Evolutionary conservation across 2,329 filamentous ascomycete genomes (phyloP), one percentile per base, ranked within the genome.

Genomic region (Clonostachys solani): DNA sequence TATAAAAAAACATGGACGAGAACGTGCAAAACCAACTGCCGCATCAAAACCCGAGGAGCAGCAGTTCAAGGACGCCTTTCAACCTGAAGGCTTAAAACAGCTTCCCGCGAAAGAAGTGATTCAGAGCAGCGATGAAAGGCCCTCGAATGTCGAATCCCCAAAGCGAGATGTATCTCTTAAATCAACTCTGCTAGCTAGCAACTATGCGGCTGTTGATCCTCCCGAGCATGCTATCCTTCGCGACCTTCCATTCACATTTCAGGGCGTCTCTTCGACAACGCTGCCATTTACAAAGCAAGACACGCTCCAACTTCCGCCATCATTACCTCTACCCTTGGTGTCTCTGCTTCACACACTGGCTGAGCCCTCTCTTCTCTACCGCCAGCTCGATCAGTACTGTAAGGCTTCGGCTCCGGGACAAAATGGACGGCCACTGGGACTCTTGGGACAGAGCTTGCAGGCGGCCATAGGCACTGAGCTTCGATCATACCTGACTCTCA

Each of bases 291-390:
- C 80, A 10, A 81, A 83, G 13, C 75, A 82, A 19, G 81, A 83
- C 18, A 81, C 80, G 3, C 70, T 97, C 45, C 88, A 83, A 58
- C 72, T 99, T 23, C 95, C 94, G 0, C 59, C 83, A 0, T 89
- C 84, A 1, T 75, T 99, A 6, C 91, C 94, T 2, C 74, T 92
- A 6, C 92, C 94, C 3, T 75, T 97, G 10, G 75, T 97, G 13
- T 92, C 91, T 15, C 77, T 99, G 10, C 74, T 99, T 3, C 90
- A 99, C 58, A 89, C 87, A 0, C 73, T 99, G 17, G 91, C 94
- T 3, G 94, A 99, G 61, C 94, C 94, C 8, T 95, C 92, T 6
- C 74, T 99, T n/a, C 74, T 99, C 9, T 99, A 96, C 62, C 83
- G 86, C 50, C 82, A 82, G 2, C 77, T 99, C 1, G 82, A 90